A percentile compares a stretch with the other conserved stretches of the same genome.
Evolutionary conservation across 306 rosid genomes (phyloP).

Genomic region (Casuarina cunninghamiana): DNA sequence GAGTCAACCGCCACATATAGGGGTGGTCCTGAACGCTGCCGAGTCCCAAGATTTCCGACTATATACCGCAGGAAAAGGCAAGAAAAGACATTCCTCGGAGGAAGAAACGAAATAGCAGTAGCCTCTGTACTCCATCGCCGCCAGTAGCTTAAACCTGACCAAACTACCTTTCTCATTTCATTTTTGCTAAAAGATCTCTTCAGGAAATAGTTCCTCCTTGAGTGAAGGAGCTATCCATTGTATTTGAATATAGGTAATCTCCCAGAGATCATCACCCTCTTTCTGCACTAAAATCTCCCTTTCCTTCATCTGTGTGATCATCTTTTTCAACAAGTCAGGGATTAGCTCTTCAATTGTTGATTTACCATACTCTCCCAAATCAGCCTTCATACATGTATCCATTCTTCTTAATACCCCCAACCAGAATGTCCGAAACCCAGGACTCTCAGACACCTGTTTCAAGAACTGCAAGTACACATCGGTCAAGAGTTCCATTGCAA

Average conservation of each 20-base stretch:
- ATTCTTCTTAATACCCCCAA: conserved; percentile 83
- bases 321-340: conserved; percentile 67
- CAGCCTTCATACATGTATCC: conserved; percentile 93
- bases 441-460: conserved; percentile 54
- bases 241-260: conserved; percentile 72
- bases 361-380: conserved; percentile 66
- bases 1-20: no score
- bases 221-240: conserved; percentile 87
- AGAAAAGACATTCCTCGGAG: no score
- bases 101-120: no score
- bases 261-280: conserved; percentile 88
- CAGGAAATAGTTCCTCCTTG: conserved; percentile 84
- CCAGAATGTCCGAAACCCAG: conserved; percentile 75
- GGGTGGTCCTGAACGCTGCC: no score
- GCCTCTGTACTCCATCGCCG: no score
- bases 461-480: conserved; percentile 68
- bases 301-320: conserved; percentile 71
- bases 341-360: conserved; percentile 53
- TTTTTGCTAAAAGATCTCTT: conserved; percentile 10
- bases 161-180: no score
- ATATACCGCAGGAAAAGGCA: no score
- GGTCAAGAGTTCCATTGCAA: conserved; percentile 70
- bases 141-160: no score
- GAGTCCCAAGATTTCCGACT: no score
- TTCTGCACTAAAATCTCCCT: conserved; percentile 48